These are phyloP conservation scores for Pythium oligandrum DNA, from an alignment of 352 stramenopile species.

Conservation along the genomic window DNA sequence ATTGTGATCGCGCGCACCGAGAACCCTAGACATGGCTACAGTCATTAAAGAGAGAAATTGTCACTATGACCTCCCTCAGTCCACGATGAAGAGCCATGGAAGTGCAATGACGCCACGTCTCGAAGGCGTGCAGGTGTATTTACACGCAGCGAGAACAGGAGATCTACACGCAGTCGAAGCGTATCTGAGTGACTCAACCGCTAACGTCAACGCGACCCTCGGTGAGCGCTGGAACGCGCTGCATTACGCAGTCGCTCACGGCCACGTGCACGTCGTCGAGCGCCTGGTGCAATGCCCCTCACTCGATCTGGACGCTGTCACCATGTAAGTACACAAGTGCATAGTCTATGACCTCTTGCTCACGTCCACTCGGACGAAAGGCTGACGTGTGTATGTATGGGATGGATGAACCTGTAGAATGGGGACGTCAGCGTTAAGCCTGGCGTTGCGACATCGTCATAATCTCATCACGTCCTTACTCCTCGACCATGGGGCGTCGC, in stretches of 20 bases:
- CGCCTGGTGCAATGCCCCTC: slow-evolving; percentile 29
- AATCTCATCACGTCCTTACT: slow-evolving; percentile 40
- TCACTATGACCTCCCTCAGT: too few relatives aligned
- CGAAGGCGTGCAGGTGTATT: slow-evolving; percentile 25
- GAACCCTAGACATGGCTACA: slow-evolving; percentile 15
- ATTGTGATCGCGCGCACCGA: neutral
- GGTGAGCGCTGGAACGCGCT: slow-evolving; percentile 71
- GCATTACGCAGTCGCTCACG: slow-evolving; percentile 52
- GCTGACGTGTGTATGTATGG: too few relatives aligned
- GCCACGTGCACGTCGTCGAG: slow-evolving; percentile 34
- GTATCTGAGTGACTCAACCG: slow-evolving; percentile 14
- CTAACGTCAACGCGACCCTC: slow-evolving; percentile 37
- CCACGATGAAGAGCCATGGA: too few relatives aligned
- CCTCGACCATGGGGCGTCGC: slow-evolving; percentile 45
- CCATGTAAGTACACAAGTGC: slow-evolving; percentile 30
- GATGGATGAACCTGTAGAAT: too few relatives aligned
- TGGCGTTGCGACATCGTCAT: slow-evolving; percentile 45
- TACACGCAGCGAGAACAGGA: slow-evolving; percentile 40
- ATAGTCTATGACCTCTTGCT: neutral
- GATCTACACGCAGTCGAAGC: slow-evolving; percentile 31
- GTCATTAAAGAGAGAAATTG: slow-evolving; percentile 9
- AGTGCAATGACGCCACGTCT: slow-evolving; percentile 1
- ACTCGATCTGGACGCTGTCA: slow-evolving; percentile 55
- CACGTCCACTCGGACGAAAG: too few relatives aligned
- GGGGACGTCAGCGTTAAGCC: slow-evolving; percentile 28